Evolutionary conservation across 176 grass and related monocot genomes (phyloP), one percentile per base, ranked within the genome.

Genomic region (Puccinellia tenuiflora): DNA sequence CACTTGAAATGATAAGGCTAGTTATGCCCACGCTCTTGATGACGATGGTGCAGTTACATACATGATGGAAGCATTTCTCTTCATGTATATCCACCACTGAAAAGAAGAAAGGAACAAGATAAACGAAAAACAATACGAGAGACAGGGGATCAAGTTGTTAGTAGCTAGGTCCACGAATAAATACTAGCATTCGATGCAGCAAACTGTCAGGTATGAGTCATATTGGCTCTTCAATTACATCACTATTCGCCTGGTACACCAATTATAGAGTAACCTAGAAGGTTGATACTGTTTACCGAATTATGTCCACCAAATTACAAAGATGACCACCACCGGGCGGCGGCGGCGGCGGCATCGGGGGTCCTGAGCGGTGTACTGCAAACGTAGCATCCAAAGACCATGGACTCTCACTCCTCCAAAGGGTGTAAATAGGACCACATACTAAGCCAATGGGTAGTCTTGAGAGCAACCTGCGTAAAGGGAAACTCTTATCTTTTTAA

Each of bases 151-250:
- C n/a, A 13, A 38, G 35, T 31, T 42, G 17, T 8, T 29, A 1
- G 6, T 8, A 14, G 12, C 1, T 21, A 40, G 67, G 81, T 73
- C 66, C 22, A 42, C 42, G 6, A 1, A 84, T 74, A 54, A 73
- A 84, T 54, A n/a, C n/a, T n/a, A 67, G 20, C 45, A 79, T 79
- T 79, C 35, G 43, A 79, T 56, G 65, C 66, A 79, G 45, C 42
- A 79, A 79, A 73, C 75, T 79, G 52, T 82, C 72, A 60, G 39
- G 5, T 10, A 24, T 7, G 25, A 25, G 48, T 37, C 57, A 5
- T 55, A 28, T 26, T 29, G 42, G 1, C 70, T 51, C 70, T 74
- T 51, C 21, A 74, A 51, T 51, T 21, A 56, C 35, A 30, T 26
- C 9, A 45, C 47, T 38, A 61, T 31, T 56, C 3, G 20, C 39